Evolutionary conservation across 1,284 basidiomycete species (phyloP).

Genomic region (Sporisorium scitamineum): DNA sequence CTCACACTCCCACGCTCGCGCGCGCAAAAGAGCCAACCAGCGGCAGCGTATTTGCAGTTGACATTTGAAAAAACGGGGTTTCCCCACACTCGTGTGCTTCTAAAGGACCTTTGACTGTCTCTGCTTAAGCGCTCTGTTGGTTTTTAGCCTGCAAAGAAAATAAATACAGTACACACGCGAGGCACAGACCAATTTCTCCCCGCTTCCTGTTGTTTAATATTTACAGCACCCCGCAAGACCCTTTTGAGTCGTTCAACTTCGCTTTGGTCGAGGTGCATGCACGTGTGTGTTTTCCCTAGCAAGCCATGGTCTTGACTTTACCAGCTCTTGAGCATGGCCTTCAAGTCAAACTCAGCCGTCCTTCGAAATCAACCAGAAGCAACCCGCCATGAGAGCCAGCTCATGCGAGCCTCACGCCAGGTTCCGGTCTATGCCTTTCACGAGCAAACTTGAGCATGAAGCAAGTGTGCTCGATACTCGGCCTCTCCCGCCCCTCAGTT

Average conservation of each 20-base stretch:
- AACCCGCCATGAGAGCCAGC: no score
- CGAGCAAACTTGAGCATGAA: conserved; percentile 12
- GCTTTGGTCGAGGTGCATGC: conserved; percentile 7
- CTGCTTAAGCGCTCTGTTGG: conserved; percentile 17
- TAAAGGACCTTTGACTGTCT: conserved; percentile 19
- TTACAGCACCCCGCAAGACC: conserved; percentile 32
- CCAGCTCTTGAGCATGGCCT: background rate
- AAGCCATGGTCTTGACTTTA: background rate
- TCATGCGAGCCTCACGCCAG: conserved; percentile 27
- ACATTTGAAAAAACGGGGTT: conserved; percentile 16
- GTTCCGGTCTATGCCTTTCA: conserved; percentile 26
- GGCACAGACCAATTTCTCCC: conserved; percentile 20
- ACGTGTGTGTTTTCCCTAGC: background rate
- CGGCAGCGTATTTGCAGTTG: conserved; percentile 16
- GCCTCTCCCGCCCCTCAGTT: conserved; percentile 8
- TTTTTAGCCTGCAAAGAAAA: no score
- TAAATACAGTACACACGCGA: background rate
- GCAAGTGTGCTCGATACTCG: background rate
- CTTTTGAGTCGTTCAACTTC: conserved; percentile 1
- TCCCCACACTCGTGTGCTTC: conserved; percentile 26
- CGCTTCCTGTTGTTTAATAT: background rate
- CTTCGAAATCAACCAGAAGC: no score
- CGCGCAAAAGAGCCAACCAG: conserved; percentile 41
- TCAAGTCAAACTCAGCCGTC: background rate
- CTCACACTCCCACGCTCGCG: no score